Conservation (phyloP, 2,329 filamentous ascomycete species). For the Stachybotrys chartarum region DNA sequence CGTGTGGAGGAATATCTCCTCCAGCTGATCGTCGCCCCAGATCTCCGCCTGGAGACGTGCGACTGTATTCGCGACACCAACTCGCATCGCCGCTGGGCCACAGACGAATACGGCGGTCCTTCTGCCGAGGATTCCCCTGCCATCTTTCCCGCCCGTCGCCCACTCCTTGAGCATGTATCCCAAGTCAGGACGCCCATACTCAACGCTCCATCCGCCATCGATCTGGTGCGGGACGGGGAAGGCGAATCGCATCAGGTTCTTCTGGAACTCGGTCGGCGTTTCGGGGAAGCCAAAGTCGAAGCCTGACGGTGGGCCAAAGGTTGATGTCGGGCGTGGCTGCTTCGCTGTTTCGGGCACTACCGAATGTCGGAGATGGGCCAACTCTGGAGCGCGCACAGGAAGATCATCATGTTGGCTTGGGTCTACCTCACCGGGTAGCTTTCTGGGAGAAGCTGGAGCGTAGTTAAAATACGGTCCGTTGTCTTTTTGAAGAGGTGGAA, state of each 20-base stretch:
- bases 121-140: slow-evolving; percentile 65
- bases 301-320: slow-evolving; percentile 52
- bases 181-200: slow-evolving; percentile 85
- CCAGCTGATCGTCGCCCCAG: slow-evolving; percentile 67
- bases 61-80: slow-evolving; percentile 80
- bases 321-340: slow-evolving; percentile 41
- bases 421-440: slow-evolving; percentile 13
- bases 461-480: slow-evolving; percentile 53
- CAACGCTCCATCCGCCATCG: slow-evolving; percentile 79
- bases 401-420: slow-evolving; percentile 13
- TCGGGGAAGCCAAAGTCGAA: slow-evolving; percentile 77
- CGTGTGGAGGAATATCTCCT: slow-evolving; percentile 90
- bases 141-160: slow-evolving; percentile 62
- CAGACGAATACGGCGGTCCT: slow-evolving; percentile 89
- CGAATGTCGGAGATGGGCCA: slow-evolving; percentile 48
- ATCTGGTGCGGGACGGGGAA: slow-evolving; percentile 65
- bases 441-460: slow-evolving; percentile 39
- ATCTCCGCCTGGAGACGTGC: slow-evolving; percentile 77
- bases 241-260: slow-evolving; percentile 83
- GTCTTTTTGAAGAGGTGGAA: slow-evolving; percentile 44
- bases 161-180: slow-evolving; percentile 80
- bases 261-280: slow-evolving; percentile 82
- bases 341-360: slow-evolving; percentile 25
- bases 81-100: slow-evolving; percentile 78
- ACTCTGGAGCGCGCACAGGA: slow-evolving; percentile 40